Evolutionary conservation across 2,329 filamentous ascomycete genomes (phyloP).

Genomic region (Colletotrichum incanum): DNA sequence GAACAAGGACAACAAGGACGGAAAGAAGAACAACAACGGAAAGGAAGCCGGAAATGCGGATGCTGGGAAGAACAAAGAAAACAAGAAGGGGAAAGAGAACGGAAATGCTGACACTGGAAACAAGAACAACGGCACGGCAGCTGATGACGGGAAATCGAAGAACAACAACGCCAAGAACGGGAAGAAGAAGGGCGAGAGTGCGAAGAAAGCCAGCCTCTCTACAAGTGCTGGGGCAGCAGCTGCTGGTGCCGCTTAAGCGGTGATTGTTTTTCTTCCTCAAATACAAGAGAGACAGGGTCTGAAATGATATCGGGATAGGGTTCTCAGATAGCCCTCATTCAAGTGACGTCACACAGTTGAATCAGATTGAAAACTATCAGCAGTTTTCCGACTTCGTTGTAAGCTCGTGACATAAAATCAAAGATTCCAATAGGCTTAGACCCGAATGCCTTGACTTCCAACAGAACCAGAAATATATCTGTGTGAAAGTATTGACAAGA

Average conservation of each 20-base stretch:
- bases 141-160: neutral
- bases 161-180: neutral
- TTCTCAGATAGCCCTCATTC: neutral
- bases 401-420: neutral
- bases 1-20: neutral
- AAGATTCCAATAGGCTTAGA: neutral
- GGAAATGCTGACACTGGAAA: neutral
- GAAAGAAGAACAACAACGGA: slow-evolving; percentile 12
- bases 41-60: neutral
- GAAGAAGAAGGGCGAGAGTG: neutral
- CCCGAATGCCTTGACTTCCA: neutral
- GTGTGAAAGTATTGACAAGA: no score
- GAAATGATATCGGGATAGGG: no score
- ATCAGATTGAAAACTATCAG: neutral
- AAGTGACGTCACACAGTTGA: neutral
- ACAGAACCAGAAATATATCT: no score
- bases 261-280: neutral
- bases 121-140: slow-evolving; percentile 2
- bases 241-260: neutral
- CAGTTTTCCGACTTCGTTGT: neutral
- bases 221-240: neutral
- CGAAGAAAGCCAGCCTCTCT: slow-evolving; percentile 12
- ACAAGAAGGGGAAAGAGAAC: neutral
- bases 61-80: neutral
- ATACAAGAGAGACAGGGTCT: neutral